phyloP scores from a whole-genome alignment of 1,284 basidiomycete species.

The Ceratobasidium sp. region DNA sequence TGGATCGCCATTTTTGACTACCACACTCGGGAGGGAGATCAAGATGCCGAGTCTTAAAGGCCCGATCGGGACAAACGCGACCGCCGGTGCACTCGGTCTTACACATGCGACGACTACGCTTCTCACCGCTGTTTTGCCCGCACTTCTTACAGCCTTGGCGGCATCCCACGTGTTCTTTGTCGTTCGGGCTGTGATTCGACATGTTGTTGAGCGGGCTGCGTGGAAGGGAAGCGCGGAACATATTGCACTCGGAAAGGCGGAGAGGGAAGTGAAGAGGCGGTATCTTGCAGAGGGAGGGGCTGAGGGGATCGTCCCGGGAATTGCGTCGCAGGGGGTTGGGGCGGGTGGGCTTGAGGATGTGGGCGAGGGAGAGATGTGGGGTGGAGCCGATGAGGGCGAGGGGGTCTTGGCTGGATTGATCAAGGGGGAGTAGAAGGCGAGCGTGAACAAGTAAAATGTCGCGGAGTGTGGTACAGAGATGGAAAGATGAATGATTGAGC shows the following conservation, averaged over 20 bases:
- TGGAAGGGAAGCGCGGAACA: conserved; percentile 81
- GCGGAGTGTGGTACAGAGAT: too few relatives aligned
- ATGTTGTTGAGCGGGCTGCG: conserved; percentile 76
- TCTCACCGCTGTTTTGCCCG: conserved; percentile 64
- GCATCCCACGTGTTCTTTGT: conserved; percentile 86
- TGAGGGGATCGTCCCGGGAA: conserved; percentile 24
- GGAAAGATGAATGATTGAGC: not conserved
- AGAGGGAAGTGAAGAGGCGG: conserved; percentile 68
- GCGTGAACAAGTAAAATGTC: not conserved
- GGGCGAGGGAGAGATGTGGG: conserved; percentile 45
- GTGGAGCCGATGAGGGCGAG: conserved; percentile 47
- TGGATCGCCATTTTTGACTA: conserved; percentile 43
- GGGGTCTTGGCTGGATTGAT: conserved; percentile 45
- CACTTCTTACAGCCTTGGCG: conserved; percentile 78
- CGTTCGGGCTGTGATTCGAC: conserved; percentile 71
- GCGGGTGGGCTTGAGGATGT: not conserved
- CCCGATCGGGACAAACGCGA: conserved; percentile 49
- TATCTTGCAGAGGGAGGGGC: conserved; percentile 28
- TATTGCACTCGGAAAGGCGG: conserved; percentile 66
- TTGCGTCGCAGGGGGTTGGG: conserved; percentile 23
- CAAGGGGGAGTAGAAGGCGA: conserved; percentile 47
- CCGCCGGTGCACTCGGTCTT: conserved; percentile 50
- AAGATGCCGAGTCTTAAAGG: conserved; percentile 27
- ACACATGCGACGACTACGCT: conserved; percentile 60
- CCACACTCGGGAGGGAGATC: conserved; percentile 39